Conservation (phyloP, 148 eudicot genomes). For the Cornus suecica region DNA sequence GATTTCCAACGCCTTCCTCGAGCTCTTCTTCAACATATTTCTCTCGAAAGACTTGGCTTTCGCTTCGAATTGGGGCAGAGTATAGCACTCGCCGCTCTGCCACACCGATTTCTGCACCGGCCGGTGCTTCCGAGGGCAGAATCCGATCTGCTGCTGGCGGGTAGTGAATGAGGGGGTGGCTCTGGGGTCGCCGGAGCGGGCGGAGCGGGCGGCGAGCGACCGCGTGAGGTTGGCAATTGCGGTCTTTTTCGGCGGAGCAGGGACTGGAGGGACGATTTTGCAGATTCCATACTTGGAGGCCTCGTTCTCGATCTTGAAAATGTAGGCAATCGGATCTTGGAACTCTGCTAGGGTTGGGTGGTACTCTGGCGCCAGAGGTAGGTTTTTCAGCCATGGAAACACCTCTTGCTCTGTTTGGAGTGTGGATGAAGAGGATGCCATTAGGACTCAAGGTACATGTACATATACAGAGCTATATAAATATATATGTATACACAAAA, state of each 20-base stretch:
- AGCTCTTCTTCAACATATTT: constrained; percentile 45
- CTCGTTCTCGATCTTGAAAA: constrained; percentile 84
- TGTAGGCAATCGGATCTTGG: constrained; percentile 91
- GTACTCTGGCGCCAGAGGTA: constrained; percentile 92
- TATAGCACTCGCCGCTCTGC: constrained; percentile 85
- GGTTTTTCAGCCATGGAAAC: constrained; percentile 76
- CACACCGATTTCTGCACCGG: constrained; percentile 88
- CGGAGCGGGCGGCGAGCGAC: constrained; percentile 41
- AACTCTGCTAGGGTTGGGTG: constrained; percentile 88
- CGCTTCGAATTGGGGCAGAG: constrained; percentile 59
- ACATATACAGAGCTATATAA: background rate
- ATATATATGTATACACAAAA: background rate
- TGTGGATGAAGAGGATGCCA: constrained; percentile 14
- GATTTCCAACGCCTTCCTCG: constrained; percentile 61
- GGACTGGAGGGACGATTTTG: constrained; percentile 86
- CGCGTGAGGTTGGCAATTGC: constrained; percentile 52
- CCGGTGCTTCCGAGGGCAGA: constrained; percentile 84
- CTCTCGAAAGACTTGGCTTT: constrained; percentile 79
- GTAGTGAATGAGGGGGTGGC: constrained; percentile 67
- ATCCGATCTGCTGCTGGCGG: constrained; percentile 89
- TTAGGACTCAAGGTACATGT: constrained; percentile 9
- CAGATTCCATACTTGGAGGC: constrained; percentile 89
- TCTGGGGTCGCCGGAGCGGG: constrained; percentile 26
- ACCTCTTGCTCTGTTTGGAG: constrained; percentile 61
- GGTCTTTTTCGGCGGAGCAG: constrained; percentile 50